Evolutionary conservation across 2,329 filamentous ascomycete genomes (phyloP).

Genomic region (Sclerotinia minor): DNA sequence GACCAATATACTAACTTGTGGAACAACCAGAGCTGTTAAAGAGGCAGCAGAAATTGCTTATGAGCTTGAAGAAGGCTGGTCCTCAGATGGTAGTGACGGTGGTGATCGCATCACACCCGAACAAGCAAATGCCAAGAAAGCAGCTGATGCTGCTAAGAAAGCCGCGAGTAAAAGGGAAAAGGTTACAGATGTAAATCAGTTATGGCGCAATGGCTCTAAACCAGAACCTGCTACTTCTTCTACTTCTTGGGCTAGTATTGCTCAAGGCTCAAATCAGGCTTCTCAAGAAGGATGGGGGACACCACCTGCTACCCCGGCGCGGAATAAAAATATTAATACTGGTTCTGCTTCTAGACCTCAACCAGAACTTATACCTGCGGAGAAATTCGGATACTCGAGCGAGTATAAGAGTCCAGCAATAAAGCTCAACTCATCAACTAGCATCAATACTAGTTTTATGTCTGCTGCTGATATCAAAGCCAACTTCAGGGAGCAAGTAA

Average conservation of each 20-base stretch:
- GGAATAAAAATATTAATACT: neutral
- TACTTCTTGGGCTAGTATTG: neutral
- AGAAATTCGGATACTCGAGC: constrained; percentile 1
- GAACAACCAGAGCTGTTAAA: constrained; percentile 8
- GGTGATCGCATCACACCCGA: constrained; percentile 20
- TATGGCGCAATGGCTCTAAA: neutral
- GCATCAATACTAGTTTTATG: neutral
- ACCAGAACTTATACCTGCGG: neutral
- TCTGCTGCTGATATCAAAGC: neutral
- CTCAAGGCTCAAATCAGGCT: neutral
- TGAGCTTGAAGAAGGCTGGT: constrained; percentile 24
- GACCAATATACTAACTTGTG: neutral
- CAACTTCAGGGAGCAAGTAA: neutral
- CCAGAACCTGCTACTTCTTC: neutral
- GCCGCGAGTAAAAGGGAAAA: neutral
- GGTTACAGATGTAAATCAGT: neutral
- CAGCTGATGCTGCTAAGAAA: constrained; percentile 9
- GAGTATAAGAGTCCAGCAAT: neutral
- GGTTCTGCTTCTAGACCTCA: neutral
- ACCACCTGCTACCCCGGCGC: neutral
- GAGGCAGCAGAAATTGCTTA: constrained; percentile 20
- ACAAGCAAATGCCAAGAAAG: constrained; percentile 11
- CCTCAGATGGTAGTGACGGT: constrained; percentile 24
- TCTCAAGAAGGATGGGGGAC: neutral
- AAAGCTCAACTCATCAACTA: neutral